These are phyloP conservation scores for Blastomyces gilchristii DNA, from an alignment of 2,329 filamentous ascomycete species.

Conservation along the genomic window DNA sequence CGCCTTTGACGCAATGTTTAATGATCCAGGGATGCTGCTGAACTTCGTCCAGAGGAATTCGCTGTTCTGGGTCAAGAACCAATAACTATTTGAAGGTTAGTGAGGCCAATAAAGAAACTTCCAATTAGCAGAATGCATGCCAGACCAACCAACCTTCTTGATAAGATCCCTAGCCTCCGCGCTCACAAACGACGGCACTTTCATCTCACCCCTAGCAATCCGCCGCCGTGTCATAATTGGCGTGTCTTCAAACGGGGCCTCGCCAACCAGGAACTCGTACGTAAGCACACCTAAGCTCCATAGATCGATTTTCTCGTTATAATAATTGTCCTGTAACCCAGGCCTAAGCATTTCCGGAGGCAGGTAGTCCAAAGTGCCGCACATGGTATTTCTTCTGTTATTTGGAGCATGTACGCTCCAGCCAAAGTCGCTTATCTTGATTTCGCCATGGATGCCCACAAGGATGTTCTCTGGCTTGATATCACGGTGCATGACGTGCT, in stretches of 20 bases:
- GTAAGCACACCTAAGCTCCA: conserved; percentile 93
- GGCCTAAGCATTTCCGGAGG: conserved; percentile 95
- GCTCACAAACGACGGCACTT: conserved; percentile 80
- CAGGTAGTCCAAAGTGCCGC: conserved; percentile 92
- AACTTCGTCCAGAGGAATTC: conserved; percentile 80
- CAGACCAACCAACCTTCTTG: conserved; percentile 66
- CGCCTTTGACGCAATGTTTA: conserved; percentile 69
- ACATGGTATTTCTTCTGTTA: conserved; percentile 87
- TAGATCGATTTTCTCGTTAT: conserved; percentile 89
- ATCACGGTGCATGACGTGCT: conserved; percentile 93
- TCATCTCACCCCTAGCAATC: conserved; percentile 85
- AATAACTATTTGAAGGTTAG: conserved; percentile 50
- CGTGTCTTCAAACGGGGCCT: conserved; percentile 94
- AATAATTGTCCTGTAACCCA: conserved; percentile 71
- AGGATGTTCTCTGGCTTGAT: conserved; percentile 98
- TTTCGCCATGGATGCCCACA: conserved; percentile 90
- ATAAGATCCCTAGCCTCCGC: conserved; percentile 85
- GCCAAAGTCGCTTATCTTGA: conserved; percentile 97
- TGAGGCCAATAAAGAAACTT: conserved; percentile 23
- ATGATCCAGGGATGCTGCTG: conserved; percentile 91
- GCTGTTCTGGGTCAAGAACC: conserved; percentile 86
- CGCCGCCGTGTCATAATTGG: conserved; percentile 87
- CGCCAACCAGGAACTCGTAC: conserved; percentile 91
- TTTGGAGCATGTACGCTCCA: conserved; percentile 98
- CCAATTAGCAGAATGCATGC: neutral